Percentiles rank a stretch among this genome's conserved stretches.
Evolutionary conservation across 495 filamentous ascomycete genomes (phyloP).

Genomic region (Tuber brumale): DNA sequence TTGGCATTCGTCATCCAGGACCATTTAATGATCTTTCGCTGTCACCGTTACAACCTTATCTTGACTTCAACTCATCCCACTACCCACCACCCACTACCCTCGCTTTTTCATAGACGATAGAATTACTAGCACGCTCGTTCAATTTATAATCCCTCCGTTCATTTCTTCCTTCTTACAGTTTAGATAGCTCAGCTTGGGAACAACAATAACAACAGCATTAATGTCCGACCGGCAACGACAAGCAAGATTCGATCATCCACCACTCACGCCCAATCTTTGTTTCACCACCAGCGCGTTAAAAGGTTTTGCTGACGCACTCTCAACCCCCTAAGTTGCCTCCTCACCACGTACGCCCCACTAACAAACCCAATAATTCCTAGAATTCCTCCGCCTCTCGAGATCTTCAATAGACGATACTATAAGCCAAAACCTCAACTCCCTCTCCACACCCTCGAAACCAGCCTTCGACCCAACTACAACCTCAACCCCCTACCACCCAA

Average conservation of each 20-base stretch:
- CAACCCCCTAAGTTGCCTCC: background rate
- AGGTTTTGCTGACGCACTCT: conserved; percentile 51
- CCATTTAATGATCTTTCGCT: background rate
- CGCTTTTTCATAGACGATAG: background rate
- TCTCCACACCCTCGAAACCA: conserved; percentile 63
- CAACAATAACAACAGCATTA: background rate
- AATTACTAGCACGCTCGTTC: background rate
- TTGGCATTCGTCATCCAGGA: background rate
- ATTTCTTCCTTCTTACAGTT: background rate
- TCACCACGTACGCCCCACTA: background rate
- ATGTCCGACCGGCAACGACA: background rate
- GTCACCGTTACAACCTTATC: background rate
- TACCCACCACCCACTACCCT: background rate
- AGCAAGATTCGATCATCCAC: conserved; percentile 46
- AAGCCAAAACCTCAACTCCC: conserved; percentile 83
- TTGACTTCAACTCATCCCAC: background rate
- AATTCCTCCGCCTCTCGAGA: conserved; percentile 87
- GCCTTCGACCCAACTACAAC: conserved; percentile 81
- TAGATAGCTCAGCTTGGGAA: background rate
- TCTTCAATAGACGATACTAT: conserved; percentile 87
- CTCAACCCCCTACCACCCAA: conserved; percentile 47
- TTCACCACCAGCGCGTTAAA: conserved; percentile 77
- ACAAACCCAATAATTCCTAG: conserved; percentile 47
- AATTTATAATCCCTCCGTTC: background rate
- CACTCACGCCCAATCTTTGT: conserved; percentile 81